A percentile compares a stretch with the other conserved stretches of the same genome.
Conservation (phyloP, 2,329 filamentous ascomycete species). For the Davidsoniella neocaledoniae region DNA sequence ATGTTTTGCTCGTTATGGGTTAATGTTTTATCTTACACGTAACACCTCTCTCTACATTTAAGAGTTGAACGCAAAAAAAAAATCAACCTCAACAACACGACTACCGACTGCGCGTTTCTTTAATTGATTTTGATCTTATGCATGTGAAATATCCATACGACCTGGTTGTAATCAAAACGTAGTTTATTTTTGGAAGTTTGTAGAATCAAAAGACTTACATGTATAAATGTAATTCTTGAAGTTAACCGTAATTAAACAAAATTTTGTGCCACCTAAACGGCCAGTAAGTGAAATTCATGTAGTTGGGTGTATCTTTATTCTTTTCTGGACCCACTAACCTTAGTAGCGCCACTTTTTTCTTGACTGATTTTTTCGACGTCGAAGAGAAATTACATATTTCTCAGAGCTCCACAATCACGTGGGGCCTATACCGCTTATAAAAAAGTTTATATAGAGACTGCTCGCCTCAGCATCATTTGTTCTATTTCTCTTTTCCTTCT, state of each 20-base stretch:
- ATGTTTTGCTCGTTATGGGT: background rate
- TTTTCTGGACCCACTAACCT: no score
- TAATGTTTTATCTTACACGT: background rate
- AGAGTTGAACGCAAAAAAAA: background rate
- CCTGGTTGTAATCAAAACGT: no score
- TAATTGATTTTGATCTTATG: no score
- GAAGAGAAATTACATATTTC: background rate
- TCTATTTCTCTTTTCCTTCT: slow-evolving; percentile 6
- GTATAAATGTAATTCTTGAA: no score
- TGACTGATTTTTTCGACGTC: background rate
- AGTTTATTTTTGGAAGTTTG: no score
- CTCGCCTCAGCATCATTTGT: background rate
- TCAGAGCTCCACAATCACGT: slow-evolving; percentile 2
- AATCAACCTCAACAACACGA: background rate
- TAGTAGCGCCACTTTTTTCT: no score
- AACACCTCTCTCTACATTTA: background rate
- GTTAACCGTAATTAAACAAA: no score
- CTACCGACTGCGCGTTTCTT: background rate
- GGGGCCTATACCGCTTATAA: background rate
- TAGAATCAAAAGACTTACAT: no score
- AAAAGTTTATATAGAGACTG: slow-evolving; percentile 6
- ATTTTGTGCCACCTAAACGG: no score
- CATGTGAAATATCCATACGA: no score
- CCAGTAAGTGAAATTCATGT: no score
- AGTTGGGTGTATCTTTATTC: no score